Conservation (phyloP, 257 asterid genomes). For the Salvia miltiorrhiza region DNA sequence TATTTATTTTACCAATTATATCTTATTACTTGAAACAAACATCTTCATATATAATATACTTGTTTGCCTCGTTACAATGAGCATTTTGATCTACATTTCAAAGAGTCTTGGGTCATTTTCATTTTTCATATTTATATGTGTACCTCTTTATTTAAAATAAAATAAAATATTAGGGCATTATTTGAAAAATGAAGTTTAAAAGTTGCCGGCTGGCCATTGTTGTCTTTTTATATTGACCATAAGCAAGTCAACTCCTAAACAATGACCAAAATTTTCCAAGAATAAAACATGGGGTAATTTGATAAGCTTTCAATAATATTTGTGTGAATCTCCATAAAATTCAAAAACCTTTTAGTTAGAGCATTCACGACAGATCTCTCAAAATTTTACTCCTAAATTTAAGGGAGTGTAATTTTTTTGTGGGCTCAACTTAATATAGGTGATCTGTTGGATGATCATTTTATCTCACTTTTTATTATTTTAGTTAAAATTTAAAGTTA, state of each 20-base stretch:
- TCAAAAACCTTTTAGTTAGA: no score
- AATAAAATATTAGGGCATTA: not conserved
- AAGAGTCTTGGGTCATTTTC: not conserved
- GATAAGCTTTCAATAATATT: not conserved
- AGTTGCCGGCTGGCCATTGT: not conserved
- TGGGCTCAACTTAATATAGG: no score
- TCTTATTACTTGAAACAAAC: no score
- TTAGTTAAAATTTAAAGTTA: no score
- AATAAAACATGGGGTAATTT: not conserved
- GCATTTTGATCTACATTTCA: not conserved
- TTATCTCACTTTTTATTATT: no score
- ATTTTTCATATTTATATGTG: not conserved
- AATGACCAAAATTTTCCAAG: slow-evolving; percentile 6
- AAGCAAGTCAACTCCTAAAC: slow-evolving; percentile 15
- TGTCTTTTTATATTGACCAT: slow-evolving; percentile 11
- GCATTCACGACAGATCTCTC: no score
- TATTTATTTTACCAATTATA: no score
- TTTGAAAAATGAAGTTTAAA: not conserved
- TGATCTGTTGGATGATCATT: no score
- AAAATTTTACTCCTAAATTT: no score
- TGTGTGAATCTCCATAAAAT: not conserved
- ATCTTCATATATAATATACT: no score
- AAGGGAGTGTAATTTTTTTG: no score
- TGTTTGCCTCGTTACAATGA: not conserved
- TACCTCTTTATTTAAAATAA: not conserved